A percentile compares a stretch with the other conserved stretches of the same genome.
Evolutionary conservation across 805 yeast genomes (phyloP).

Genomic region (Lachancea dasiensis): DNA sequence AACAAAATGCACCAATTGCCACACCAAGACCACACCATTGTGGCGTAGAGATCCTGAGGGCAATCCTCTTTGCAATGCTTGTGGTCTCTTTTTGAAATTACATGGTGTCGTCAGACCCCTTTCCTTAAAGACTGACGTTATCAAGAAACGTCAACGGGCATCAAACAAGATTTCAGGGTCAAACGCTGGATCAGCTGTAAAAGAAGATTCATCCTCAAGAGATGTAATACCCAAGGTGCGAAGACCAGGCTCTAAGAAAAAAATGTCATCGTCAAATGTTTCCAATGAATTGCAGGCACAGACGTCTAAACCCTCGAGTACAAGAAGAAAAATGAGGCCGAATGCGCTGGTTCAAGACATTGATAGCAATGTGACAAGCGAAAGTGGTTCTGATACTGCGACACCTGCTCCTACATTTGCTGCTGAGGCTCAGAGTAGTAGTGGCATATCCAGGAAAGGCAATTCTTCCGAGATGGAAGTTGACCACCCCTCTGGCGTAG

Average conservation of each 20-base stretch:
- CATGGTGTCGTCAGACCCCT: conserved; percentile 92
- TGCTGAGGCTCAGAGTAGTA: neutral
- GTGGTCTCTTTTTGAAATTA: conserved; percentile 83
- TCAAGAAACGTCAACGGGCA: conserved; percentile 75
- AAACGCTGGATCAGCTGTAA: neutral
- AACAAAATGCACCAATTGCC: conserved; percentile 74
- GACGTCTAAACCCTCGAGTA: conserved; percentile 1
- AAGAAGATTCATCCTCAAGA: conserved; percentile 1
- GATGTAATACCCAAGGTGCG: conserved; percentile 1
- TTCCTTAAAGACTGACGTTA: conserved; percentile 83
- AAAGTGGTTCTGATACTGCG: conserved; percentile 11
- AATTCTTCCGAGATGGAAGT: conserved; percentile 8
- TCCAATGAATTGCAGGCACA: conserved; percentile 2
- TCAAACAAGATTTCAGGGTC: conserved; percentile 20
- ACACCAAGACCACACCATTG: conserved; percentile 82
- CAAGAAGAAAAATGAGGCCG: conserved; percentile 3
- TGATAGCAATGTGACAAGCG: conserved; percentile 5
- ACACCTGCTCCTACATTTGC: conserved; percentile 4
- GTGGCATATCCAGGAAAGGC: neutral
- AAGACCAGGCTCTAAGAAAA: conserved; percentile 6
- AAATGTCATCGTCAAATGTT: neutral
- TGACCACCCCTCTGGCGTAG: conserved; percentile 1
- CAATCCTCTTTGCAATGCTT: conserved; percentile 88
- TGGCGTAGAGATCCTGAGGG: conserved; percentile 93
- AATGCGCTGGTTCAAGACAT: neutral